Evolutionary conservation across 768 basidiomycete genomes (phyloP).

Genomic region (Tricholoma terreum): DNA sequence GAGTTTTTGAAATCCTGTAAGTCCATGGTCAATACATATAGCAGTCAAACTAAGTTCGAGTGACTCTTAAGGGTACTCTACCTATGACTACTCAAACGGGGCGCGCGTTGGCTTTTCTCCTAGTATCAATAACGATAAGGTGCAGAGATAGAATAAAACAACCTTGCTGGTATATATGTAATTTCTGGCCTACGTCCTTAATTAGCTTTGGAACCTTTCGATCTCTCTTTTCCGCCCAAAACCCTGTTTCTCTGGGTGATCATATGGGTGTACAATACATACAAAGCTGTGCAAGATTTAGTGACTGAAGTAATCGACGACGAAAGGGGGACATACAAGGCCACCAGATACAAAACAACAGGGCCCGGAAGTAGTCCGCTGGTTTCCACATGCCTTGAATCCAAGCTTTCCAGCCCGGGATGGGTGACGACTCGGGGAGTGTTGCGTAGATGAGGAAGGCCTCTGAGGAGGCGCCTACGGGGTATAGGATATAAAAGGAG

Average conservation of each 20-base stretch:
- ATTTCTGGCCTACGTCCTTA: neutral
- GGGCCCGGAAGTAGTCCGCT: constrained; percentile 55
- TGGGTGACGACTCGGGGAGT: constrained; percentile 50
- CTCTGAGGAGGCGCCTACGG: constrained; percentile 87
- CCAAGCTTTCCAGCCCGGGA: constrained; percentile 42
- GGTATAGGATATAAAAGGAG: constrained; percentile 92
- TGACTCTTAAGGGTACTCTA: constrained; percentile 55
- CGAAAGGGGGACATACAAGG: constrained; percentile 52
- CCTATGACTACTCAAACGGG: constrained; percentile 56
- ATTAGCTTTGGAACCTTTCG: constrained; percentile 8
- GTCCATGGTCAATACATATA: constrained; percentile 19
- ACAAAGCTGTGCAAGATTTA: constrained; percentile 36
- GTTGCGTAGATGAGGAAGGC: constrained; percentile 80
- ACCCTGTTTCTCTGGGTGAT: constrained; percentile 49
- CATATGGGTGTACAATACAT: constrained; percentile 54
- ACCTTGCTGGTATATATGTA: neutral
- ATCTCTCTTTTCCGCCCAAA: constrained; percentile 22
- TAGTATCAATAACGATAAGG: constrained; percentile 44
- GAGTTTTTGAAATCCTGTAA: constrained; percentile 67
- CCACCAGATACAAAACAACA: constrained; percentile 81
- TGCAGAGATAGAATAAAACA: neutral
- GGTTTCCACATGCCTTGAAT: constrained; percentile 47
- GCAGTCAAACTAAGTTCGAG: neutral
- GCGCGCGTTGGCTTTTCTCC: constrained; percentile 56
- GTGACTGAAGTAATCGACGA: neutral